phyloP scores from a whole-genome alignment of 352 stramenopile species.

The Thalassiosira hispida region DNA sequence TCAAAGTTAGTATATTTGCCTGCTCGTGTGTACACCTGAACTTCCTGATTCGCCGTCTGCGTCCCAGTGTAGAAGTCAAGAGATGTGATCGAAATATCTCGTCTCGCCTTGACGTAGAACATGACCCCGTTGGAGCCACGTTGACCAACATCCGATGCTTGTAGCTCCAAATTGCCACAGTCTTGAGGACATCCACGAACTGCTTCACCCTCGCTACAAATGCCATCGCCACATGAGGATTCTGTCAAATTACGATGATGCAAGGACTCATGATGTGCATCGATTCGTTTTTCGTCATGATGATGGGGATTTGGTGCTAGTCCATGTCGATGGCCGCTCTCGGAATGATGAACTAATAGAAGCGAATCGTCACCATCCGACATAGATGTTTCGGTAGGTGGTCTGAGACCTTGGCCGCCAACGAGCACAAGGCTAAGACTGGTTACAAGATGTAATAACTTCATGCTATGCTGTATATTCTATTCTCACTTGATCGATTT shows the following conservation, averaged over 20 bases:
- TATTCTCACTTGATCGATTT: too few relatives aligned
- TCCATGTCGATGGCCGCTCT: conserved; percentile 4
- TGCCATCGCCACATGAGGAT: too few relatives aligned
- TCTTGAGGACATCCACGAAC: too few relatives aligned
- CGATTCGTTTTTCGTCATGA: not conserved
- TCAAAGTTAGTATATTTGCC: conserved; percentile 22
- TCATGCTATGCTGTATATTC: too few relatives aligned
- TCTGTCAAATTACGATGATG: too few relatives aligned
- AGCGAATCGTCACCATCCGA: not conserved
- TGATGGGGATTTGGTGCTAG: not conserved
- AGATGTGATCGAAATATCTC: conserved; percentile 6
- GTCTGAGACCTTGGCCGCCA: conserved; percentile 1
- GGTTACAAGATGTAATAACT: not conserved
- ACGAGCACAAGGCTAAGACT: not conserved
- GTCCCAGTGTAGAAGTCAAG: conserved; percentile 13
- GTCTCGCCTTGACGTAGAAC: conserved; percentile 25
- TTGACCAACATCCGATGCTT: too few relatives aligned
- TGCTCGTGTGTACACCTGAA: conserved; percentile 35
- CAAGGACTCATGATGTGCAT: too few relatives aligned
- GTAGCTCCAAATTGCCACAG: too few relatives aligned
- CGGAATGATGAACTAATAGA: not conserved
- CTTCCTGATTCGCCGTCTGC: not conserved
- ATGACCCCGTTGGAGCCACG: too few relatives aligned
- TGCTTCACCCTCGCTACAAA: too few relatives aligned
- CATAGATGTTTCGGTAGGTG: not conserved